Evolutionary conservation across 768 basidiomycete genomes (phyloP).

Genomic region (Tylopilus vinaceipallidus): DNA sequence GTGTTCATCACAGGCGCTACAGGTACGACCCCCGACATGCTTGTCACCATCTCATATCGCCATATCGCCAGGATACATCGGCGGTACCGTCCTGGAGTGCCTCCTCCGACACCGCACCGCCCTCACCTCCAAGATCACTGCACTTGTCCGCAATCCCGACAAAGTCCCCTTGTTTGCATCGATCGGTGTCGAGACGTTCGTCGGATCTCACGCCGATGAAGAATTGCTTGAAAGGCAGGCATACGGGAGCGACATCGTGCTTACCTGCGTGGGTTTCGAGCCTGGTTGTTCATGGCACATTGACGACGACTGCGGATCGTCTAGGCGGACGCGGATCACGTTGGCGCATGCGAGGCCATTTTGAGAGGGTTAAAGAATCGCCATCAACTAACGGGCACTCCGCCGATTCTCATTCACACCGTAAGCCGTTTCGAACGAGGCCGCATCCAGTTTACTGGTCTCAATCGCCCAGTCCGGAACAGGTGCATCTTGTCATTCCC

Average conservation of each 20-base stretch:
- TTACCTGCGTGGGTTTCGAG: constrained; percentile 32
- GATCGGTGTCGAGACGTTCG: constrained; percentile 18
- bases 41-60: too few relatives aligned
- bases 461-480: constrained; percentile 42
- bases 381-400: constrained; percentile 38
- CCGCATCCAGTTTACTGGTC: not conserved
- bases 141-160: constrained; percentile 27
- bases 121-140: constrained; percentile 15
- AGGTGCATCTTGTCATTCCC: constrained; percentile 26
- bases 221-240: constrained; percentile 40
- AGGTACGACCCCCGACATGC: constrained; percentile 24
- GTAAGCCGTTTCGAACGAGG: constrained; percentile 37
- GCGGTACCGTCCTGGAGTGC: constrained; percentile 24
- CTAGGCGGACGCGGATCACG: constrained; percentile 45
- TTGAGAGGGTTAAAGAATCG: constrained; percentile 50
- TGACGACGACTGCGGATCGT: not conserved
- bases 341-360: constrained; percentile 41
- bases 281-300: too few relatives aligned
- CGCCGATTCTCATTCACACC: constrained; percentile 55
- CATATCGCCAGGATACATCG: constrained; percentile 26
- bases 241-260: constrained; percentile 41
- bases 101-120: constrained; percentile 20
- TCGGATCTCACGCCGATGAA: constrained; percentile 42
- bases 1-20: constrained; percentile 47
- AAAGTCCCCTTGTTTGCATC: constrained; percentile 11